Evolutionary conservation across 768 basidiomycete genomes (phyloP).

Genomic region (Boletus vinaceobasis): DNA sequence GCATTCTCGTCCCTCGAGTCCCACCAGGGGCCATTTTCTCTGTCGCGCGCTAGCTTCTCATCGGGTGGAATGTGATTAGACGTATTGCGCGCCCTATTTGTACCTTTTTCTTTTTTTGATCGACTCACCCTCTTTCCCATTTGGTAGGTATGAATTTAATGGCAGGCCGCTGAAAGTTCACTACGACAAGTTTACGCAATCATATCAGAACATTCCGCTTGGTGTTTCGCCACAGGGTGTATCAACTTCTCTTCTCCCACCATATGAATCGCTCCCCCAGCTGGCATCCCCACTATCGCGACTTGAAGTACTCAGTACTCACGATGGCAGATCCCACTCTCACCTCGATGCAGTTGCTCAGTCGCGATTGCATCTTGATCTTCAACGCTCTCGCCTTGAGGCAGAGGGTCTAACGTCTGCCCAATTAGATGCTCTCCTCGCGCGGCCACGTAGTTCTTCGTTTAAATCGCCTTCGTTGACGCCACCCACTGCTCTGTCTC

Average conservation of each 20-base stretch:
- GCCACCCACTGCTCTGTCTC: conserved; percentile 12
- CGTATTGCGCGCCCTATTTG: background rate
- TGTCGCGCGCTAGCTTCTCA: background rate
- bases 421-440: conserved; percentile 28
- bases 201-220: conserved; percentile 25
- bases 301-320: conserved; percentile 21
- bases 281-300: conserved; percentile 22
- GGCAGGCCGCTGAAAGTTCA: conserved; percentile 87
- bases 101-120: background rate
- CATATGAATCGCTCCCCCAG: conserved; percentile 25
- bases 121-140: conserved; percentile 4
- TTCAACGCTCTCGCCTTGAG: conserved; percentile 28
- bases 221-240: conserved; percentile 19
- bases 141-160: conserved; percentile 76
- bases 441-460: conserved; percentile 21
- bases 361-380: conserved; percentile 23
- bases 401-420: conserved; percentile 23
- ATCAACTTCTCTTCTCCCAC: conserved; percentile 11
- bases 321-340: conserved; percentile 20
- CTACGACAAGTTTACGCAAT: conserved; percentile 75
- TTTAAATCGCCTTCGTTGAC: conserved; percentile 25
- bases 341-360: conserved; percentile 24
- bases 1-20: background rate
- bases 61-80: background rate
- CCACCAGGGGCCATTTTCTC: background rate